Evolutionary conservation across 352 stramenopile species (phyloP).

Genomic region (Halophytophthora batemanensis): DNA sequence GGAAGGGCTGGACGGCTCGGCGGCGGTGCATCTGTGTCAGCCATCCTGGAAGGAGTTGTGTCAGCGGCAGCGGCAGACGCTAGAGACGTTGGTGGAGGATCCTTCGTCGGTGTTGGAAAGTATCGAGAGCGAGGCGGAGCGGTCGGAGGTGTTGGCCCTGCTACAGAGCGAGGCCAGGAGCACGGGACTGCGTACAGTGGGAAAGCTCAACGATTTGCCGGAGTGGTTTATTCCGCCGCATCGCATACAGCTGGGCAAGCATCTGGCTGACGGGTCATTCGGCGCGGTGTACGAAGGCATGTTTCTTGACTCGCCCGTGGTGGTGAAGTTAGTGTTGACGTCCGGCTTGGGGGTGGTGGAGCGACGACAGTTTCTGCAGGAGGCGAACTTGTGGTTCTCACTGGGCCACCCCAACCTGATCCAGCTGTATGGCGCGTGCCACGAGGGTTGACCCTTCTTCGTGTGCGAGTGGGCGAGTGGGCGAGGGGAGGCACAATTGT

Average conservation of each 20-base stretch:
- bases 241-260: conserved; percentile 11
- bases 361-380: conserved; percentile 7
- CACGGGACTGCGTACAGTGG: too few species aligned
- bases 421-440: conserved; percentile 26
- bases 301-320: background rate
- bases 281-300: background rate
- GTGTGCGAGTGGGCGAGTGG: conserved; percentile 13
- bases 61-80: background rate
- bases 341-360: background rate
- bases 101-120: conserved; percentile 3
- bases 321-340: conserved; percentile 13
- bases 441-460: conserved; percentile 16
- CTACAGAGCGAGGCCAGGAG: background rate
- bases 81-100: conserved; percentile 10
- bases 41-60: conserved; percentile 2
- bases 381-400: conserved; percentile 18
- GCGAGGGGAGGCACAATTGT: conserved; percentile 2
- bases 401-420: conserved; percentile 28
- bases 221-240: background rate
- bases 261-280: conserved; percentile 18
- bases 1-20: conserved; percentile 1
- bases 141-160: conserved; percentile 9
- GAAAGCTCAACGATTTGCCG: too few species aligned
- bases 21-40: background rate
- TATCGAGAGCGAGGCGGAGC: conserved; percentile 7